Base-by-base conservation (phyloP, 768 basidiomycete genomes). In the Termitomyces bulborhizus region DNA sequence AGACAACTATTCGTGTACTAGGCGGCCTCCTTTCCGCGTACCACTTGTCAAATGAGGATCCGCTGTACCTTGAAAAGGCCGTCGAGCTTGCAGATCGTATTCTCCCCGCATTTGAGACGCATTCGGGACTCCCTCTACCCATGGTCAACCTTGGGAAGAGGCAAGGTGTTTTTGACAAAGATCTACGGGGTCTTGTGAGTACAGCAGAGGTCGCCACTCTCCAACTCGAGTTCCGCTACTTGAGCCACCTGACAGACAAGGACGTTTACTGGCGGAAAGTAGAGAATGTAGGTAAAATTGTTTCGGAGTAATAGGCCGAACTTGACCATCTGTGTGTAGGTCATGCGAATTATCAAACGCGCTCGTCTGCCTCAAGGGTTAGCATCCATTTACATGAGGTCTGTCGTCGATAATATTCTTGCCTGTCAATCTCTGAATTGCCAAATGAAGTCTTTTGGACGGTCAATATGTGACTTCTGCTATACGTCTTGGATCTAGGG, bases 1-100 rank as follows among this genome's bases (percentile, higher is more conserved):
- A 95, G 92, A 94, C 90, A 1, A 97, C 93, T 0, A 98, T 97
- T 51, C 85, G 95, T 24, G 81, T 96, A 1, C 76, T 98, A 3
- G 95, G 96, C 8, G 96, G 96, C 0, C 79, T 98, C 4, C 75
- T 98, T 1, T 85, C 93, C 1, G 88, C 93, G 0, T 85, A 93
- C 65, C 83, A 93, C 63, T 78, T 97, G 9, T 85, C 90, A 0
- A 77, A 68, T 1, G 72, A 80, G 32, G 88, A 94, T 56, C 62
- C 73, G 4, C 62, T 95, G 3, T 93, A 83, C 66, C 79, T 97
- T 9, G 75, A 85, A 54, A 85, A 84, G 57, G 92, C 95, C 1
- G 69, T 76, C 9, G 93, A 97, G 53, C 83, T 98, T 2, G 94
- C 84, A 13, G 85, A 93, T 62, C 80, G 94, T n/a, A 80, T 98